These are phyloP conservation scores for Macrocybe gigantea DNA, from an alignment of 768 basidiomycete species.

Conservation along the genomic window DNA sequence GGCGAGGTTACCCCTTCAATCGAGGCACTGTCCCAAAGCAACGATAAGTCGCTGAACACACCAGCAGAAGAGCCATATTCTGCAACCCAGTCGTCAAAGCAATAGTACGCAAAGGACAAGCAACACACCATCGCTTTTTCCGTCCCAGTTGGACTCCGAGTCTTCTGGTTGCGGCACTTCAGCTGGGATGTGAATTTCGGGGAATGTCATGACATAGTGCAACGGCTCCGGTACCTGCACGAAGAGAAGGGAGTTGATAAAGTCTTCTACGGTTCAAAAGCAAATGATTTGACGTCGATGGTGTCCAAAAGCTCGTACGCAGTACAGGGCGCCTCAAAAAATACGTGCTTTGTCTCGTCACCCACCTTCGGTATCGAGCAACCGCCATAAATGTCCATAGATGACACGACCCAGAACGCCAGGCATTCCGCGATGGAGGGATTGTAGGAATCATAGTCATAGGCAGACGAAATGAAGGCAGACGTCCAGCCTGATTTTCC, in stretches of 20 bases:
- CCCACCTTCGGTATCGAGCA: conserved; percentile 34
- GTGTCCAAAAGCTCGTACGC: conserved; percentile 22
- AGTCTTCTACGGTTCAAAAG: conserved; percentile 5
- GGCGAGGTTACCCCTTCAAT: too few relatives aligned
- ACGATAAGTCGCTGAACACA: background rate
- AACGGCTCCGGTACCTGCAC: conserved; percentile 40
- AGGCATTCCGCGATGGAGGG: conserved; percentile 50
- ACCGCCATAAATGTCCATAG: conserved; percentile 33
- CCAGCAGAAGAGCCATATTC: conserved; percentile 32
- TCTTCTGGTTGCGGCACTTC: conserved; percentile 11
- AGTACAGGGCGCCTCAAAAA: conserved; percentile 17
- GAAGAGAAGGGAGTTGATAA: conserved; percentile 9
- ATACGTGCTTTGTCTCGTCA: conserved; percentile 16
- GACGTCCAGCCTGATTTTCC: conserved; percentile 40
- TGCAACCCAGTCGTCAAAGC: conserved; percentile 11
- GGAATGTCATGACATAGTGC: conserved; percentile 4
- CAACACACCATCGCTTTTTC: conserved; percentile 30
- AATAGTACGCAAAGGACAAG: background rate
- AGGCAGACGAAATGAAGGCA: conserved; percentile 45
- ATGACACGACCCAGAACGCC: conserved; percentile 51
- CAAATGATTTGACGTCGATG: conserved; percentile 18
- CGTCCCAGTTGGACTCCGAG: conserved; percentile 40
- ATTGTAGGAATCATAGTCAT: conserved; percentile 27
- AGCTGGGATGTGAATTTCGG: too few relatives aligned
- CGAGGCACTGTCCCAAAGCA: too few relatives aligned